These are phyloP conservation scores for Hemisphaericaspora lyxosophila DNA, from an alignment of 1,139 yeast species.

Conservation along the genomic window DNA sequence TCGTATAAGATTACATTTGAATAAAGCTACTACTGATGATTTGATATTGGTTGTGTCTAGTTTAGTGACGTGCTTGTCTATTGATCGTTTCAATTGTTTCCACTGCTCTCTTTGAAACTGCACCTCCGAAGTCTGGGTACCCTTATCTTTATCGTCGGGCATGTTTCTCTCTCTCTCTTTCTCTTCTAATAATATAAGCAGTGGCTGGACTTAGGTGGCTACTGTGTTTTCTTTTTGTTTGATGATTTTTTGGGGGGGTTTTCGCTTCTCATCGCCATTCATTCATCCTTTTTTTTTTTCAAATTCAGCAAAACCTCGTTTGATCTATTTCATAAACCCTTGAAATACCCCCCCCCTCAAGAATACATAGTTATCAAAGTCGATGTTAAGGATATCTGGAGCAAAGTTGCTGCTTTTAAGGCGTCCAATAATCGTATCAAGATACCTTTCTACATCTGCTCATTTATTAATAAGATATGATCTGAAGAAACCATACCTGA, in stretches of 20 bases:
- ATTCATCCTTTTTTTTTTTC: no score
- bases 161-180: background rate
- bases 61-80: slow-evolving; percentile 49
- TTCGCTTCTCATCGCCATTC: background rate
- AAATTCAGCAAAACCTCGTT: no score
- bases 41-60: slow-evolving; percentile 50
- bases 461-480: background rate
- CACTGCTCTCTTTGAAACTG: slow-evolving; percentile 50
- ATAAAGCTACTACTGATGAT: slow-evolving; percentile 46
- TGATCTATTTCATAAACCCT: no score
- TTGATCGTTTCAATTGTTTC: slow-evolving; percentile 49
- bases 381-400: background rate
- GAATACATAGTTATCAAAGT: no score
- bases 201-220: no score
- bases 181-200: no score
- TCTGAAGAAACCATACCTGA: no score
- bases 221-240: no score
- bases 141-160: background rate
- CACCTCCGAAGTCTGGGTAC: background rate
- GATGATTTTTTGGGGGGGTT: no score
- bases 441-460: slow-evolving; percentile 1
- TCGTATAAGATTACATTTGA: slow-evolving; percentile 53
- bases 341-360: no score
- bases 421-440: slow-evolving; percentile 1
- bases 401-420: background rate